These are phyloP conservation scores for Trichoderma arundinaceum DNA, from an alignment of 2,329 filamentous ascomycete species.

Conservation along the genomic window DNA sequence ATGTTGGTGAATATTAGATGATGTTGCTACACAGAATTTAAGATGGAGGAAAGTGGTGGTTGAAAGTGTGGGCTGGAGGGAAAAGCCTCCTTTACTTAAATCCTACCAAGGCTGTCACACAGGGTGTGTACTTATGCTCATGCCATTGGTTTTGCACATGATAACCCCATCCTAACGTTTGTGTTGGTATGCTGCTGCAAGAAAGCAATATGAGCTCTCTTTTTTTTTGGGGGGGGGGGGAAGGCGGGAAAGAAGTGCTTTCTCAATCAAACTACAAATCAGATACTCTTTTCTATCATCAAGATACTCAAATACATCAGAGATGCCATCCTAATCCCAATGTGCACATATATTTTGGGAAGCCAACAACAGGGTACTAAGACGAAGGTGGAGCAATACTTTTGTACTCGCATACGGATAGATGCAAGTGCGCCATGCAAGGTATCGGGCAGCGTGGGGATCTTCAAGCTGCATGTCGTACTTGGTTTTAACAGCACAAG, in stretches of 20 bases:
- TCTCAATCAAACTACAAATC: no score
- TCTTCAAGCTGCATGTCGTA: constrained; percentile 19
- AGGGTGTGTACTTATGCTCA: neutral
- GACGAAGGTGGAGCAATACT: constrained; percentile 2
- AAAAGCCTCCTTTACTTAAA: neutral
- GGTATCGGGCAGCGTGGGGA: constrained; percentile 8
- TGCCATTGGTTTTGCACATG: constrained; percentile 2
- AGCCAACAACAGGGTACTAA: neutral
- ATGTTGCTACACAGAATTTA: neutral
- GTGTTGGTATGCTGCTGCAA: no score
- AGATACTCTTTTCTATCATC: no score
- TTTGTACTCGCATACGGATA: constrained; percentile 16
- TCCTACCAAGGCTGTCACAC: neutral
- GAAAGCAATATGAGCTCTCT: no score
- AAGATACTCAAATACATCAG: no score
- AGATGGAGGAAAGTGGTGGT: no score
- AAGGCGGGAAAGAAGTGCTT: no score
- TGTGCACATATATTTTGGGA: no score
- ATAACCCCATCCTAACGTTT: neutral
- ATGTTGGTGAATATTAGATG: neutral
- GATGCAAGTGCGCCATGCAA: constrained; percentile 19
- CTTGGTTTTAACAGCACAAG: constrained; percentile 11
- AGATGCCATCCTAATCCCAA: no score
- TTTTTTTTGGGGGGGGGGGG: no score
- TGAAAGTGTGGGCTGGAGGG: neutral